Base-by-base conservation (phyloP, 164 flowering plant species). In the Brasenia schreberi region DNA sequence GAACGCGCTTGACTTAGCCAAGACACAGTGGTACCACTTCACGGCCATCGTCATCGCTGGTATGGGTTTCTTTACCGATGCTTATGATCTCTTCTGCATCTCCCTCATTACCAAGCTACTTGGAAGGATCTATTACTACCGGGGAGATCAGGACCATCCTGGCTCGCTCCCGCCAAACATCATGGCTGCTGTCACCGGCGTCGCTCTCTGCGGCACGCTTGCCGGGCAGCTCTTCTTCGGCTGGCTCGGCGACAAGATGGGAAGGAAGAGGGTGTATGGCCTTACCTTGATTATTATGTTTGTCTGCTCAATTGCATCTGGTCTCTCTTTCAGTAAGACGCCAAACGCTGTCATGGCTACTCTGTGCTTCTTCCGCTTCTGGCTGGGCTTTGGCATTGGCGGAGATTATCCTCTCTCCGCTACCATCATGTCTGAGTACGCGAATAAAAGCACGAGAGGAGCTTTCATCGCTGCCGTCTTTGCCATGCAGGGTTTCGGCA, bases 61-160 rank as follows among this genome's bases (percentile, higher is more conserved):
- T 19, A 89, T 89, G 93, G 96, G 96, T 1, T 89, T 89, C 77
- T 89, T 89, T 85, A 89, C 96, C 0, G 96, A 89, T 64, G 93
- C 96, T 9, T 89, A 89, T 43, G 96, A 89, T 64, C 85, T 89
- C 52, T 89, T 89, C 77, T 87, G 96, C 81, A 81, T 89, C 66
- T 89, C 92, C 18, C 84, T 89, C 6, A 75, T 78, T 39, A 78
- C 77, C 52, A 80, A 77, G 59, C 66, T 80, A 16, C 78, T 80
- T 17, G 83, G 83, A 53, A 79, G 83, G 14, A 68, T 80, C 33
- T 80, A 80, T 69, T 80, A 80, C 74, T 60, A 59, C 42, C 67
- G 18, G 10, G 68, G 49, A 0, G 72, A 69, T 18, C 53, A 84
- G 4, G 7, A 65, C 18, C 74, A 67, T 42, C 83, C 83, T 0